Conservation (phyloP, 2,329 filamentous ascomycete species). For the Aspergillus phoenicis region DNA sequence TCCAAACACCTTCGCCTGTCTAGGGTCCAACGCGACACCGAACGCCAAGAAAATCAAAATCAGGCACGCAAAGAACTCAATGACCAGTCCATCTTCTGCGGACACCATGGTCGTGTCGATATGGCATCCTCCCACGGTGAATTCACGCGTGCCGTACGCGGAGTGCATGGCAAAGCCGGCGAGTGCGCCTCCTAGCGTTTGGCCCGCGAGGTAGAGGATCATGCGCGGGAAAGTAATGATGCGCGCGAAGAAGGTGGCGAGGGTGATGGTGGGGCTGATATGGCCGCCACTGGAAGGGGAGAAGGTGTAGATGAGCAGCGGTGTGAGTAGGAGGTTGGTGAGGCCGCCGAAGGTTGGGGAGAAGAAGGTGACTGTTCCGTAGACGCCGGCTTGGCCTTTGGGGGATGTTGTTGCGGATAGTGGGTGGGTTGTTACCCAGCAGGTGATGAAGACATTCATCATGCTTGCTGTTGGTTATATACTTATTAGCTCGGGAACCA, state of each 20-base stretch:
- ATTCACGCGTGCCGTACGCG: conserved; percentile 31
- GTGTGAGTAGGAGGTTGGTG: conserved; percentile 45
- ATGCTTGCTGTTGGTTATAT: conserved; percentile 23
- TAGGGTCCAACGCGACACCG: conserved; percentile 57
- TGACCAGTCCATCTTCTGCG: conserved; percentile 47
- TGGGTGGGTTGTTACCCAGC: conserved; percentile 27
- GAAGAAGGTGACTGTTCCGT: conserved; percentile 31
- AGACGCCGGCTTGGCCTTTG: conserved; percentile 29
- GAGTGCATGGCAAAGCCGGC: conserved; percentile 48
- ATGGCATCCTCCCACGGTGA: conserved; percentile 43
- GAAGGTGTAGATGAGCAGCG: conserved; percentile 54
- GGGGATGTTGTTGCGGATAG: conserved; percentile 19
- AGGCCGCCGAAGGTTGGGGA: conserved; percentile 41
- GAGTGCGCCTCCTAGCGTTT: conserved; percentile 49
- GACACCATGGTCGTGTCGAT: conserved; percentile 41
- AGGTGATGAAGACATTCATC: conserved; percentile 31
- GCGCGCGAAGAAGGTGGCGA: conserved; percentile 55
- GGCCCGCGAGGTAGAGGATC: conserved; percentile 51
- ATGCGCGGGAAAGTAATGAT: conserved; percentile 54
- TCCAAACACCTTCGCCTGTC: conserved; percentile 54
- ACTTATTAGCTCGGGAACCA: not conserved
- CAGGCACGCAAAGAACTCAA: conserved; percentile 53
- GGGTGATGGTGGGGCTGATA: conserved; percentile 57
- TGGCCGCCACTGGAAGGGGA: conserved; percentile 55
- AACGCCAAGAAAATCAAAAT: conserved; percentile 54